Evolutionary conservation across 495 filamentous ascomycete species (phyloP).

Genomic region (Saxophila tyrrhenica): DNA sequence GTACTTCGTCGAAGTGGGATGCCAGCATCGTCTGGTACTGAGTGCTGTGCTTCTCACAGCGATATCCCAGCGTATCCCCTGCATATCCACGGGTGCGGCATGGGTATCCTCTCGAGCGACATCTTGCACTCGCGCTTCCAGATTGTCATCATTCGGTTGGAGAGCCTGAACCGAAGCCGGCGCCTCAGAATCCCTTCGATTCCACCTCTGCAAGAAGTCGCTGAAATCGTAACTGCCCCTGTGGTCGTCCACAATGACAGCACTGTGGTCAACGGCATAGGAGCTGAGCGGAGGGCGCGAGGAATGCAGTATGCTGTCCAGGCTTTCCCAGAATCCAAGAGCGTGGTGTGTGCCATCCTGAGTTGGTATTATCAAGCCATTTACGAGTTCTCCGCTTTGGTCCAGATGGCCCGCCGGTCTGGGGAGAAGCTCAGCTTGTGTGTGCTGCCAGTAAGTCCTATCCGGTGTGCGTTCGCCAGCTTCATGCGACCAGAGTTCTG

Average conservation of each 20-base stretch:
- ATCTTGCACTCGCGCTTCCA: background rate
- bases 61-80: conserved; percentile 10
- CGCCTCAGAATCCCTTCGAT: background rate
- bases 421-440: background rate
- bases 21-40: background rate
- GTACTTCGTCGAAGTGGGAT: background rate
- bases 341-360: background rate
- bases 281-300: background rate
- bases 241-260: conserved; percentile 9
- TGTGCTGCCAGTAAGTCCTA: too few species aligned
- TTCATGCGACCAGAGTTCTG: too few species aligned
- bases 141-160: background rate
- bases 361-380: background rate
- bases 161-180: background rate
- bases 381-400: background rate
- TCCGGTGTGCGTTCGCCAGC: too few species aligned
- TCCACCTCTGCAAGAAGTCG: conserved; percentile 17
- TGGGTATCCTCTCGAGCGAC: background rate
- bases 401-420: background rate
- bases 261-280: background rate
- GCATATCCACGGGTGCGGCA: background rate
- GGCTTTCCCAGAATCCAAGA: background rate
- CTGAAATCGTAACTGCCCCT: conserved; percentile 13
- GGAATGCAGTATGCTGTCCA: background rate
- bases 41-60: conserved; percentile 7